Conservation (phyloP, 1,284 basidiomycete genomes). For the Nidula niveotomentosa region DNA sequence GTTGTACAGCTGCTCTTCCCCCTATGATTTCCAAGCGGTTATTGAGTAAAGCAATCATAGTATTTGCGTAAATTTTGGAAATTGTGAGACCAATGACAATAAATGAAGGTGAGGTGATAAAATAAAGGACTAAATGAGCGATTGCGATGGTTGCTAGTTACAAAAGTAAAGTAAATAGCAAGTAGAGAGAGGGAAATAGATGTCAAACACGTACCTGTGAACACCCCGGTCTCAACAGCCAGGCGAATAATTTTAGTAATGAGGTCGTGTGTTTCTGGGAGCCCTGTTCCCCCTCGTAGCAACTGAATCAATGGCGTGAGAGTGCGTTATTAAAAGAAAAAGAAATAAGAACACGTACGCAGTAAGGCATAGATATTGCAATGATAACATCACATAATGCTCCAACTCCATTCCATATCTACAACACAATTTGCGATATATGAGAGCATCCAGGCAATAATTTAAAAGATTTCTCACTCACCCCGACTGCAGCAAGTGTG, state of each 20-base stretch:
- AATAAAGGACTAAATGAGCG: constrained; percentile 22
- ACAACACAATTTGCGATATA: not conserved
- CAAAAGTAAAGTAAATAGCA: not conserved
- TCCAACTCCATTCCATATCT: constrained; percentile 27
- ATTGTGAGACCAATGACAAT: constrained; percentile 19
- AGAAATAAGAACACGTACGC: constrained; percentile 12
- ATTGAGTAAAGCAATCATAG: constrained; percentile 24
- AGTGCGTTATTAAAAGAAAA: not conserved
- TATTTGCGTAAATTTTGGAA: constrained; percentile 27
- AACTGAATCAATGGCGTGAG: constrained; percentile 10
- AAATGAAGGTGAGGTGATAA: constrained; percentile 15
- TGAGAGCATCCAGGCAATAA: not conserved
- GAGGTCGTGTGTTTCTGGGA: constrained; percentile 19
- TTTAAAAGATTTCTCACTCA: constrained; percentile 7
- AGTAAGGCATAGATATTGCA: constrained; percentile 25
- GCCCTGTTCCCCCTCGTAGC: constrained; percentile 22
- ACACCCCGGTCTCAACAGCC: constrained; percentile 23
- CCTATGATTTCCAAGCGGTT: constrained; percentile 21
- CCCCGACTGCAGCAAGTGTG: constrained; percentile 18
- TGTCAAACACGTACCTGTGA: constrained; percentile 17
- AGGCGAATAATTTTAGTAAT: constrained; percentile 22
- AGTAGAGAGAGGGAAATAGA: not conserved
- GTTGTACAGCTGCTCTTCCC: constrained; percentile 3
- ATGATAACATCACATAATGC: constrained; percentile 28
- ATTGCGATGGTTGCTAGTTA: constrained; percentile 18